phyloP scores from a whole-genome alignment of 2,329 filamentous ascomycete genomes.

The Chaetothyriales sp. region DNA sequence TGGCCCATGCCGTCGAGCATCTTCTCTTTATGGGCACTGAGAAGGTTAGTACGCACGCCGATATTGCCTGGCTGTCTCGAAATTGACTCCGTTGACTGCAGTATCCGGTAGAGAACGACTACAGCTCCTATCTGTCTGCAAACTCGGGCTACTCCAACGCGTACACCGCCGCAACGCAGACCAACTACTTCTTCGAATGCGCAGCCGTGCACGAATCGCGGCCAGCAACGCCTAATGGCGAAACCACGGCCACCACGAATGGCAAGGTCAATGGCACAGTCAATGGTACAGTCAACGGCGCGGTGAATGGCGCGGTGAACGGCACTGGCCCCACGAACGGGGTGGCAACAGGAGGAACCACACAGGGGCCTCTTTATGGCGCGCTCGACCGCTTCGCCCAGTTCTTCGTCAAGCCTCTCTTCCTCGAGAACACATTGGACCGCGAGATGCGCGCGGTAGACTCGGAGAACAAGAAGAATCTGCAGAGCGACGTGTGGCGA shows the following conservation, averaged over 20 bases:
- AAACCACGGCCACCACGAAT: slow-evolving; percentile 1
- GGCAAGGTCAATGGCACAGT: slow-evolving; percentile 4
- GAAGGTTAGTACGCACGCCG: slow-evolving; percentile 42
- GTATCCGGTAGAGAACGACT: slow-evolving; percentile 90
- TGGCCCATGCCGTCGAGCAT: slow-evolving; percentile 94
- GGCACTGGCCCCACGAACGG: slow-evolving; percentile 6
- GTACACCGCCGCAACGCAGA: slow-evolving; percentile 83
- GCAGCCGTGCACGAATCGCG: slow-evolving; percentile 52
- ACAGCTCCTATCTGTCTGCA: slow-evolving; percentile 78
- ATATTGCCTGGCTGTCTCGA: not conserved
- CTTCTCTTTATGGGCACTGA: slow-evolving; percentile 96
- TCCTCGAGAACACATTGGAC: slow-evolving; percentile 70
- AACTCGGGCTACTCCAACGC: slow-evolving; percentile 90
- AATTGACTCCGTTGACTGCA: slow-evolving; percentile 20
- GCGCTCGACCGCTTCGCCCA: slow-evolving; percentile 84
- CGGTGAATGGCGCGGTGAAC: slow-evolving; percentile 6
- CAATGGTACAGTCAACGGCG: slow-evolving; percentile 7
- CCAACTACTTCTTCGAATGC: slow-evolving; percentile 96
- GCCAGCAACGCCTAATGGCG: slow-evolving; percentile 11
- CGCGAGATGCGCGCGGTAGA: slow-evolving; percentile 79
- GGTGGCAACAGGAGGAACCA: slow-evolving; percentile 9
- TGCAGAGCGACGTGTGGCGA: slow-evolving; percentile 80
- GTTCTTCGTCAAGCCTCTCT: slow-evolving; percentile 81
- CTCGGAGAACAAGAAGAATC: slow-evolving; percentile 94
- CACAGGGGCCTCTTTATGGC: slow-evolving; percentile 49